Percentiles rank a stretch among this genome's conserved stretches.
phyloP scores from a whole-genome alignment of 2,329 filamentous ascomycete species.

The Aspergillus fumigatiaffinis region DNA sequence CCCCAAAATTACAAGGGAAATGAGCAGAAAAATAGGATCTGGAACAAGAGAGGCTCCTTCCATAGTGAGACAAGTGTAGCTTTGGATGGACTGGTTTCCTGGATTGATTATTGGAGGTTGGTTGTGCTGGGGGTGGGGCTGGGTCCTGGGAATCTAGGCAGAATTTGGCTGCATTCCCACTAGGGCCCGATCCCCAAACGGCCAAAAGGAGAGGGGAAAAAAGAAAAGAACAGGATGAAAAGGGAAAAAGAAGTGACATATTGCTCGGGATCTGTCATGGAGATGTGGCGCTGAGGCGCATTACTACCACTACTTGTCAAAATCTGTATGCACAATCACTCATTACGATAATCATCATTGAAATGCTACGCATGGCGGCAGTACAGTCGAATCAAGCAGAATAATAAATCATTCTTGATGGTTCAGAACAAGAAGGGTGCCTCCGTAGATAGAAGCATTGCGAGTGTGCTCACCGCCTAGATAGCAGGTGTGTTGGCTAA shows the following conservation, averaged over 20 bases:
- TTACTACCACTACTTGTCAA: neutral
- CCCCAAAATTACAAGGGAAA: neutral
- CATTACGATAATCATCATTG: no score
- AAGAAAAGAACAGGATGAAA: neutral
- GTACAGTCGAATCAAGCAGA: no score
- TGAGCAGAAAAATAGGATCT: neutral
- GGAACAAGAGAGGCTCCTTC: neutral
- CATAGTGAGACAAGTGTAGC: neutral
- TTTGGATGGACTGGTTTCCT: neutral
- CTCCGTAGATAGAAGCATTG: no score
- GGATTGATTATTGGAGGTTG: neutral
- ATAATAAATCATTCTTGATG: no score
- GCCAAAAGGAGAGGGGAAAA: neutral
- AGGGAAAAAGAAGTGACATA: neutral
- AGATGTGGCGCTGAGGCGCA: slow-evolving; percentile 2
- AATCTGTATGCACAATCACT: neutral
- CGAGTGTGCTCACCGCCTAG: neutral
- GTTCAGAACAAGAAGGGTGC: neutral
- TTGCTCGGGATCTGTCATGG: neutral
- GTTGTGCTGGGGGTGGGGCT: neutral
- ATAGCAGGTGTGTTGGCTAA: neutral
- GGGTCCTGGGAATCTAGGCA: neutral
- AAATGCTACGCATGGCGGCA: no score
- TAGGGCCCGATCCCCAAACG: slow-evolving; percentile 14
- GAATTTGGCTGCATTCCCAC: slow-evolving; percentile 16